These are phyloP conservation scores for Mycena filopes DNA, from an alignment of 768 basidiomycete genomes.

Conservation along the genomic window DNA sequence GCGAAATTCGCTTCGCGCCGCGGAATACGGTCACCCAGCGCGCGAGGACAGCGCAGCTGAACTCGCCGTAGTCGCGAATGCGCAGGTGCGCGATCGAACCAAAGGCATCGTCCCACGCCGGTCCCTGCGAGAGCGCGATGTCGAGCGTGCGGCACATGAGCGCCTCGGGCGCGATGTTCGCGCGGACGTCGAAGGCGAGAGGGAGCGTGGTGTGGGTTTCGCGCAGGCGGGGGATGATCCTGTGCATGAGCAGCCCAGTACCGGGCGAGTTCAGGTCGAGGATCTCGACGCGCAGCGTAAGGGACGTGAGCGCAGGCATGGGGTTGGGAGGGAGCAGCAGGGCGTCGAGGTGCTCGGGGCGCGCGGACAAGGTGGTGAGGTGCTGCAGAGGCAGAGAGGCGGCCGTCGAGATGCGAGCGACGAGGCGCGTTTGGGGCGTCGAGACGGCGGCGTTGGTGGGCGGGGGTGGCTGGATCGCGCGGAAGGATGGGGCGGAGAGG, in stretches of 20 bases:
- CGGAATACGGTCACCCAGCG: conserved; percentile 9
- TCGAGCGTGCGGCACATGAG: conserved; percentile 21
- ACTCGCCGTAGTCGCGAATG: conserved; percentile 2
- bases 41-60: conserved; percentile 1
- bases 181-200: background rate
- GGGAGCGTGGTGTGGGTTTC: background rate
- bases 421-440: background rate
- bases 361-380: conserved; percentile 1
- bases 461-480: background rate
- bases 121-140: conserved; percentile 1
- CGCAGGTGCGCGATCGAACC: conserved; percentile 4
- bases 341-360: conserved; percentile 5
- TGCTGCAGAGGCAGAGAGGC: background rate
- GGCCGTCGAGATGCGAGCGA: background rate
- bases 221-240: background rate
- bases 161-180: conserved; percentile 6
- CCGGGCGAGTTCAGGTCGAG: background rate
- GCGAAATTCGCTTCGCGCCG: background rate
- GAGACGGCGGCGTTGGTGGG: background rate
- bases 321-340: background rate
- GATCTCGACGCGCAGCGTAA: conserved; percentile 5
- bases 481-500: background rate
- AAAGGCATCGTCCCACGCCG: conserved; percentile 3
- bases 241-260: background rate
- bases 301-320: background rate